Percentiles rank a stretch among this genome's conserved stretches.
Conservation (phyloP, 2,329 filamentous ascomycete species). For the Botryotinia calthae region DNA sequence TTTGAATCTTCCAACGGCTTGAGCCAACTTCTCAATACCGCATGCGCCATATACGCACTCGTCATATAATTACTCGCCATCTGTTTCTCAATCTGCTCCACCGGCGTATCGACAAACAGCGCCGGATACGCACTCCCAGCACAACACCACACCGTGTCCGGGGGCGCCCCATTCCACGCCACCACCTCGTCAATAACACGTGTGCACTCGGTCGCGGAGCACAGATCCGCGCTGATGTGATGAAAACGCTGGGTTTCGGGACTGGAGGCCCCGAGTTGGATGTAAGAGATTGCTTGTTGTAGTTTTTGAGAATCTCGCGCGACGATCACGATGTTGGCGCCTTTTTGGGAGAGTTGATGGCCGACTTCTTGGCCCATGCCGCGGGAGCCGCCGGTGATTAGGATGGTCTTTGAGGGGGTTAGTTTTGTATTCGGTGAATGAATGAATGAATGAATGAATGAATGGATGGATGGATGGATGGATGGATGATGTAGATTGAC, state of each 20-base stretch:
- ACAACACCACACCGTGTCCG: constrained; percentile 86
- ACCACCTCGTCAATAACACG: constrained; percentile 65
- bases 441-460: too few relatives aligned
- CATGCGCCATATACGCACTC: constrained; percentile 77
- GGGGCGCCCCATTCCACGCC: constrained; percentile 72
- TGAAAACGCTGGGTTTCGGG: constrained; percentile 5
- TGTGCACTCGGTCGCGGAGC: neutral
- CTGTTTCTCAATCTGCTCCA: constrained; percentile 65
- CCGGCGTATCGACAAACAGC: constrained; percentile 71
- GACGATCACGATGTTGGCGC: constrained; percentile 80
- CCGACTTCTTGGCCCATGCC: constrained; percentile 79
- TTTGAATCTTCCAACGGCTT: constrained; percentile 39
- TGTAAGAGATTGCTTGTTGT: constrained; percentile 26
- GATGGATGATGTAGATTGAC: neutral
- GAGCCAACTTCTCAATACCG: constrained; percentile 74
- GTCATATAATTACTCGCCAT: constrained; percentile 93
- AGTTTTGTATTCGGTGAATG: neutral
- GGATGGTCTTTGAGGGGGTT: constrained; percentile 60
- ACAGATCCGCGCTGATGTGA: constrained; percentile 12
- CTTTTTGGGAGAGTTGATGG: constrained; percentile 70
- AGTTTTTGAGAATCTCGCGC: constrained; percentile 76
- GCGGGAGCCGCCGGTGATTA: constrained; percentile 86
- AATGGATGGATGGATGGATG: neutral
- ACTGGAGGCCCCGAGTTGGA: neutral
- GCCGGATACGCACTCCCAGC: constrained; percentile 71